Evolutionary conservation across 1,284 basidiomycete genomes (phyloP), one percentile per base, ranked within the genome.

Genomic region (Cryptococcus hybrid): DNA sequence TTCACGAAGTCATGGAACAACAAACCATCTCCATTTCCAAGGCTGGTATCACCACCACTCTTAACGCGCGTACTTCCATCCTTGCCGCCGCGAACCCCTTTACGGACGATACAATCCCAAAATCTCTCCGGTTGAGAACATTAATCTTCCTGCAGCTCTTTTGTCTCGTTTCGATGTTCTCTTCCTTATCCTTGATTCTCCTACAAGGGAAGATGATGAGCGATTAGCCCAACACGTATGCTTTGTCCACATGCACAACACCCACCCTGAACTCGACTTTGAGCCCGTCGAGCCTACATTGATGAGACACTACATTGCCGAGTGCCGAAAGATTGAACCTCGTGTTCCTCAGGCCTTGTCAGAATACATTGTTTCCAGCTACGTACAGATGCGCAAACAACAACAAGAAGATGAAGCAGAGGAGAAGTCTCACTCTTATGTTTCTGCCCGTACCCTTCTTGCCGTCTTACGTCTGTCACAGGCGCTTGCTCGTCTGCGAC

Each of bases 1-100:
- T 99, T 63, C 96, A 99, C 81, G 96, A 99, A 83, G 96, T 99
- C 56, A 99, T 99, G 96, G 95, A 99, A 78, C 95, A 99, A 74
- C 95, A 99, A 79, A 99, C 96, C 1, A 99, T 99, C 63, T 97
- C 92, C 2, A 99, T 99, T 66, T 94, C 93, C 47, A 99, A 99
- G 80, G 96, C 96, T 2, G 96, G 96, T 18, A 99, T 99, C 76
- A 96, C 93, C 0, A 99, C 96, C 0, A 99, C 96, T 0, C 83
- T 99, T 42, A 99, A 99, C 71, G 96, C 96, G n/a, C 87, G 96
- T 43, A 97, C 95, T 0, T 98, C 96, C 7, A 92, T 99, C 69
- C 86, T 99, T 8, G 96, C 96, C 0, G 96, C 96, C 7, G 96
- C 96, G 46, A 99, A 99, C 78, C 96, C 45, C 82, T 99, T 0